phyloP scores from a whole-genome alignment of 2,329 filamentous ascomycete genomes.

The Alternaria sp. region DNA sequence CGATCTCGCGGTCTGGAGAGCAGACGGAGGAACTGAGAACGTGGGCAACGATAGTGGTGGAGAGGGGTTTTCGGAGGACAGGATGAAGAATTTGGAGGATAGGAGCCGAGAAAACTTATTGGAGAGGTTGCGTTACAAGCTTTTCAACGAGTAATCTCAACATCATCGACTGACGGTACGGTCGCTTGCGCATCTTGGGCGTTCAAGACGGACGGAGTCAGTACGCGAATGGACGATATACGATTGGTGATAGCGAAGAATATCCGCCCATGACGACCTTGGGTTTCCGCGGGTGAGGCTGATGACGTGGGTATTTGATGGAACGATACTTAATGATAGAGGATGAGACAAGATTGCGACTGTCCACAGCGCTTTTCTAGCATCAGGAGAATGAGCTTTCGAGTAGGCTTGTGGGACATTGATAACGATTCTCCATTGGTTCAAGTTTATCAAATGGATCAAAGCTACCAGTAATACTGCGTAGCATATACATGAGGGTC shows the following conservation, averaged over 20 bases:
- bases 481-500: background rate
- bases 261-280: no score
- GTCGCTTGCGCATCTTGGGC: background rate
- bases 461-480: background rate
- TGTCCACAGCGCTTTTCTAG: no score
- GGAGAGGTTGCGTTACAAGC: background rate
- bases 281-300: no score
- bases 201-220: no score
- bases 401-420: no score
- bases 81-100: background rate
- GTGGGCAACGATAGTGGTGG: background rate
- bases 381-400: no score
- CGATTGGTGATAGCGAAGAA: background rate
- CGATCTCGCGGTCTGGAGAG: conserved; percentile 21
- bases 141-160: background rate
- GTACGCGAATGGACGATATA: background rate
- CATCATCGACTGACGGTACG: no score
- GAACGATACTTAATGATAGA: no score
- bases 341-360: no score
- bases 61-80: background rate
- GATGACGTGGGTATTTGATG: no score
- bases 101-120: background rate
- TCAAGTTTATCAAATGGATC: no score
- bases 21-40: background rate
- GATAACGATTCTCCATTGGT: no score